phyloP scores from a whole-genome alignment of 139 green algal species.

The Coelastrella sp. region DNA sequence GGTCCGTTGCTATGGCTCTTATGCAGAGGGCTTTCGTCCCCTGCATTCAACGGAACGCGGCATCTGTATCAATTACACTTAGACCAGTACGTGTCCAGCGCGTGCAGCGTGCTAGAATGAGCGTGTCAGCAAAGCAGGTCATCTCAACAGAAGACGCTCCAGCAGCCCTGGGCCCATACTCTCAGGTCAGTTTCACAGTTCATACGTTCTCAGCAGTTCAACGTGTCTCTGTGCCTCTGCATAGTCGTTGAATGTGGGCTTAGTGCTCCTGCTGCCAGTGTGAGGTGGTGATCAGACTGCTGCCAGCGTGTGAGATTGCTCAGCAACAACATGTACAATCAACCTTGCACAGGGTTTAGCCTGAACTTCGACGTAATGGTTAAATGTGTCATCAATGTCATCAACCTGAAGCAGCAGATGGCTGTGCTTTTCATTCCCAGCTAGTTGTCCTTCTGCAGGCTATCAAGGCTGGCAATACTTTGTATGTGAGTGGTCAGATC shows the following conservation, averaged over 20 bases:
- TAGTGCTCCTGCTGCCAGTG: too few species aligned
- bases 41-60: conserved; percentile 11
- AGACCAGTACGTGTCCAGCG: background rate
- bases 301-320: too few species aligned
- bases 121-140: conserved; percentile 62
- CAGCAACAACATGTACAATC: too few species aligned
- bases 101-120: conserved; percentile 37
- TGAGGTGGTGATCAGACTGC: too few species aligned
- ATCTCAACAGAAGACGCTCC: conserved; percentile 82
- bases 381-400: too few species aligned
- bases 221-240: background rate
- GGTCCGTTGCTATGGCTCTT: conserved; percentile 31
- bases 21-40: conserved; percentile 14
- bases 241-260: too few species aligned
- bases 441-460: conserved; percentile 58
- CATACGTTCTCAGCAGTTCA: background rate
- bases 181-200: conserved; percentile 61
- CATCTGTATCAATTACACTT: background rate
- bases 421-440: background rate
- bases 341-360: too few species aligned
- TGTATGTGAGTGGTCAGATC: conserved; percentile 94
- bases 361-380: too few species aligned
- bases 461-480: conserved; percentile 73
- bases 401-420: too few species aligned
- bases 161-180: conserved; percentile 94